A percentile compares a stretch with the other conserved stretches of the same genome.
Evolutionary conservation across 164 flowering plant species (phyloP).

Genomic region (Dillenia suffruticosa): DNA sequence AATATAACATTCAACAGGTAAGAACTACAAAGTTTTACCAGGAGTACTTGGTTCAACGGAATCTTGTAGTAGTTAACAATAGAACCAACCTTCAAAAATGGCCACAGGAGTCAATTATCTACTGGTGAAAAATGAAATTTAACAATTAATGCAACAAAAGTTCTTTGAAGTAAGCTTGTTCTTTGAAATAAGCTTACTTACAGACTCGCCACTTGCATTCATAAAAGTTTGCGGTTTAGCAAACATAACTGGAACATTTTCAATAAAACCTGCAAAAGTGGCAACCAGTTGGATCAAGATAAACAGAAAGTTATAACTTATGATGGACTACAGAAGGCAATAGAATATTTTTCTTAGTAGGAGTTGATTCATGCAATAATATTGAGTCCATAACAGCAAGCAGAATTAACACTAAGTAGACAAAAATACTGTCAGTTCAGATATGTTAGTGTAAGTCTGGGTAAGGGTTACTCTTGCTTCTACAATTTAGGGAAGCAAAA

Average conservation of each 20-base stretch:
- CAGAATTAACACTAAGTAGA: too few species aligned
- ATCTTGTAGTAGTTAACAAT: conserved; percentile 85
- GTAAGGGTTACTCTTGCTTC: too few species aligned
- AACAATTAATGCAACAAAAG: background rate
- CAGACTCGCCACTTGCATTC: conserved; percentile 97
- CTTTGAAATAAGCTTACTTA: conserved; percentile 48
- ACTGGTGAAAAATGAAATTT: background rate
- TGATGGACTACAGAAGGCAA: too few species aligned
- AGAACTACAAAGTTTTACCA: conserved; percentile 40
- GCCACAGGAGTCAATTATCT: conserved; percentile 1
- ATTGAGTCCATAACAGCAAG: too few species aligned
- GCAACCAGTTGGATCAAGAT: conserved; percentile 4
- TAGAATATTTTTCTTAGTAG: too few species aligned
- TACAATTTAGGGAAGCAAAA: too few species aligned
- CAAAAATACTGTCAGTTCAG: too few species aligned
- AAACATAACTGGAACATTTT: conserved; percentile 81
- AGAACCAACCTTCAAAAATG: conserved; percentile 64
- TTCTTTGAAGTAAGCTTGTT: conserved; percentile 17
- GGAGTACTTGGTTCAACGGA: conserved; percentile 87
- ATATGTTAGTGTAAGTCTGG: too few species aligned
- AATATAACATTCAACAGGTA: too few species aligned
- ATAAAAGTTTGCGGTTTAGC: conserved; percentile 98
- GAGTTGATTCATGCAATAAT: too few species aligned
- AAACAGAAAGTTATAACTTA: background rate
- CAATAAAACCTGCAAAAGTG: conserved; percentile 55